Conservation (phyloP, 2,329 filamentous ascomycete genomes). For the Alternaria hordeiaustralica region DNA sequence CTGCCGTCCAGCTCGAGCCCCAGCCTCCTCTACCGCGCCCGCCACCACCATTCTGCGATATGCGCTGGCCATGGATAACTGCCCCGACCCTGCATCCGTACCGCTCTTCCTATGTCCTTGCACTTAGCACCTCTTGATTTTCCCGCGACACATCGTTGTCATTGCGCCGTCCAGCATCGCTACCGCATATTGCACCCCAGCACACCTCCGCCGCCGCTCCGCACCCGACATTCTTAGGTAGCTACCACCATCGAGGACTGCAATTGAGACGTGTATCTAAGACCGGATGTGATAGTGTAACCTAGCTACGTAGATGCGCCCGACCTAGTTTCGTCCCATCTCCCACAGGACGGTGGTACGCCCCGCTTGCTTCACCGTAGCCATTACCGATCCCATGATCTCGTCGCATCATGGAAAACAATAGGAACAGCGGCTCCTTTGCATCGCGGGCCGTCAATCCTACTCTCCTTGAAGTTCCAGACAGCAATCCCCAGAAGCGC, state of each 20-base stretch:
- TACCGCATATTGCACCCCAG: slow-evolving; percentile 12
- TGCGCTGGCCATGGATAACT: slow-evolving; percentile 30
- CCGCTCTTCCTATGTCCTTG: slow-evolving; percentile 23
- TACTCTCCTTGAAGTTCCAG: slow-evolving; percentile 30
- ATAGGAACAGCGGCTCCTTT: slow-evolving; percentile 34
- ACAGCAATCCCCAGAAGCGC: slow-evolving; percentile 42
- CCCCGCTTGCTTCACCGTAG: slow-evolving; percentile 13
- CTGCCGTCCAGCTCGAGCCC: slow-evolving; percentile 1
- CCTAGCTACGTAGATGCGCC: slow-evolving; percentile 7
- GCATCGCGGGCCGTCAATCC: slow-evolving; percentile 29
- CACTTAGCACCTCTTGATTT: slow-evolving; percentile 23
- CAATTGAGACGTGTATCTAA: slow-evolving; percentile 20
- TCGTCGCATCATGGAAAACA: slow-evolving; percentile 39
- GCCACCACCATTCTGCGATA: slow-evolving; percentile 19
- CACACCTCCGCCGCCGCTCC: slow-evolving; percentile 17
- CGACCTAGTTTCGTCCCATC: slow-evolving; percentile 14
- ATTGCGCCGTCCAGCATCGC: slow-evolving; percentile 11
- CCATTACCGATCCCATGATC: slow-evolving; percentile 26
- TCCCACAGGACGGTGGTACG: slow-evolving; percentile 18
- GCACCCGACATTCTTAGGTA: slow-evolving; percentile 24
- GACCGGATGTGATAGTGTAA: slow-evolving; percentile 28
- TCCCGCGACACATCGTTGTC: slow-evolving; percentile 10
- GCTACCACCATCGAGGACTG: slow-evolving; percentile 26
- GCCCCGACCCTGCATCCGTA: slow-evolving; percentile 9
- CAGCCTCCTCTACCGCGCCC: slow-evolving; percentile 15